Evolutionary conservation across 768 basidiomycete genomes (phyloP), one percentile per base, ranked within the genome.

Genomic region (Filobasidium floriforme): DNA sequence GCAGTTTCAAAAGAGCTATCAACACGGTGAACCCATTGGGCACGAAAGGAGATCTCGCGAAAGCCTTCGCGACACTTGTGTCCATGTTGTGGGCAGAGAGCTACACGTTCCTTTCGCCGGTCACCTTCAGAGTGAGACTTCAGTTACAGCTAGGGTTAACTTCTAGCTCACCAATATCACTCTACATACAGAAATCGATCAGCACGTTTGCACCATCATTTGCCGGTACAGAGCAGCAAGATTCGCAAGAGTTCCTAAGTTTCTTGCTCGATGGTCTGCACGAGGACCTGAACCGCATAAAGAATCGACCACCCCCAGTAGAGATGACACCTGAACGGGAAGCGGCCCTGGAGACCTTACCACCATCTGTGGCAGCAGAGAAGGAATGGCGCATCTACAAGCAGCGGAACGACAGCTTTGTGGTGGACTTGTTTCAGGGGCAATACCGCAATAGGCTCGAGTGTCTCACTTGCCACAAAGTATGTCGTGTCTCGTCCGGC

Each of bases 381-480:
- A 85, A 89, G 73, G 94, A 97, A 79, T 99, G 94, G 94, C 82
- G 85, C 68, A 84, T 88, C 44, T 98, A 96, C 83, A 85, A 85
- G 76, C 85, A 85, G 81, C 84, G 90, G 64, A 92, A 97, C 75
- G 91, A 99, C 76, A 91, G 89, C 72, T 80, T 98, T 62, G 88
- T 99, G 62, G 96, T 98, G 32, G 93, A 97, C 79, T 89, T 88
- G 75, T 97, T 99, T 82, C 94, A 98, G 80, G 94, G 94, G 12
- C 96, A 98, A 78, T 97, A 96, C 78, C 82, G 90, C 69, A 97
- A 88, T 80, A 83, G 87, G 62, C 78, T 99, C 79, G 85, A 89
- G 72, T 99, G 94, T 77, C 75, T 92, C 75, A 94, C 89, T 4
- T 99, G 94, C 76, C 82, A 86, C 68, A 89, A 90, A 79, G 93